These are phyloP conservation scores for Chrysanthemum lavandulifolium DNA, from an alignment of 129 eudicot species.

Conservation along the genomic window DNA sequence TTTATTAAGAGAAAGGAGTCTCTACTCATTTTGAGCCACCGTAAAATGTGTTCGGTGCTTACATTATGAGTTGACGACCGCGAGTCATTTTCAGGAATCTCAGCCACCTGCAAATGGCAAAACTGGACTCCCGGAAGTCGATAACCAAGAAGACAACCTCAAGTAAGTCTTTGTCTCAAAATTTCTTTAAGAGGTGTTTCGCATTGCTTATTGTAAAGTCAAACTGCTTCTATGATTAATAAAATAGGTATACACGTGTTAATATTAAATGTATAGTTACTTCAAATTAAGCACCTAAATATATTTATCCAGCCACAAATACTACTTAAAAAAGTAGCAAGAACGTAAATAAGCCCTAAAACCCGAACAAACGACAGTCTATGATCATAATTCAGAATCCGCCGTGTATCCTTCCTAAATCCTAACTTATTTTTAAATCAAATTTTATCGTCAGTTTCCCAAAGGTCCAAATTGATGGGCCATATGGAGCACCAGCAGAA, in stretches of 20 bases:
- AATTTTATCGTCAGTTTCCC: conserved; percentile 43
- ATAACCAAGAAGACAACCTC: conserved; percentile 32
- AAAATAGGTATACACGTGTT: too few relatives aligned
- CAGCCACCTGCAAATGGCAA: conserved; percentile 45
- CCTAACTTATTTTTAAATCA: background rate
- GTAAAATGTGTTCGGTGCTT: background rate
- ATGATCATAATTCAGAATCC: too few relatives aligned
- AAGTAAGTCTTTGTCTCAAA: conserved; percentile 27
- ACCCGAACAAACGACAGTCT: too few relatives aligned
- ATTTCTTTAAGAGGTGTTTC: background rate
- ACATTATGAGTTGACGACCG: background rate
- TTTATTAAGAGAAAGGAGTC: too few relatives aligned
- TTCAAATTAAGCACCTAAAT: too few relatives aligned
- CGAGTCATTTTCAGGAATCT: conserved; percentile 29
- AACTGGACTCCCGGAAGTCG: conserved; percentile 48
- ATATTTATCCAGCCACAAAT: too few relatives aligned
- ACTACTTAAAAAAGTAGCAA: too few relatives aligned
- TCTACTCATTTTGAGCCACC: background rate
- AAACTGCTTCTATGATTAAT: too few relatives aligned
- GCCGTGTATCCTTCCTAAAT: background rate
- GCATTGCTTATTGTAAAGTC: too few relatives aligned
- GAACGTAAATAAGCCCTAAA: too few relatives aligned
- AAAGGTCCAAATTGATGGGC: conserved; percentile 66
- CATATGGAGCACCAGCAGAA: conserved; percentile 84
- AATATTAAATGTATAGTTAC: too few relatives aligned